A percentile compares a stretch with the other conserved stretches of the same genome.
phyloP scores from a whole-genome alignment of 345 rosid genomes.

The Camelina neglecta region DNA sequence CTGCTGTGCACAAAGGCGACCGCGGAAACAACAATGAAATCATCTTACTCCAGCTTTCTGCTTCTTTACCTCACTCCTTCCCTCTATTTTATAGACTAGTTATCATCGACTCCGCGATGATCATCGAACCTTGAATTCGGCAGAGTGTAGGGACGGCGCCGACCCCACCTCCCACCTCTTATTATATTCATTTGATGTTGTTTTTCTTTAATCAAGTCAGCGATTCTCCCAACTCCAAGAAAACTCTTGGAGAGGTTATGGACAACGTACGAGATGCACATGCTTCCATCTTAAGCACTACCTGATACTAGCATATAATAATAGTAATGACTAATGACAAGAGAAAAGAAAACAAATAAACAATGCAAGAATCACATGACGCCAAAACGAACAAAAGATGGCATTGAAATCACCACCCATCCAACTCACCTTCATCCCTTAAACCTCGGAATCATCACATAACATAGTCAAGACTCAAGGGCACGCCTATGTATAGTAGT shows the following conservation, averaged over 20 bases:
- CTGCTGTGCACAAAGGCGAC: constrained; percentile 54
- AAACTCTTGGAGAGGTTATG: constrained; percentile 25
- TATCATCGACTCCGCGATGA: constrained; percentile 10
- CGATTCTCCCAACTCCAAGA: constrained; percentile 39
- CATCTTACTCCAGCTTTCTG: constrained; percentile 49
- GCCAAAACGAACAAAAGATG: constrained; percentile 21
- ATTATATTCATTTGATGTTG: constrained; percentile 23
- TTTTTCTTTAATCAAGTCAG: constrained; percentile 38
- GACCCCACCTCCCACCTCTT: constrained; percentile 50
- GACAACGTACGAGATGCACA: constrained; percentile 45
- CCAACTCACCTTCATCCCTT: constrained; percentile 28
- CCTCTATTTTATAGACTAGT: constrained; percentile 32
- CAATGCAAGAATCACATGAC: constrained; percentile 34
- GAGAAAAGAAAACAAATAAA: neutral
- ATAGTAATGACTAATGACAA: constrained; percentile 2
- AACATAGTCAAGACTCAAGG: constrained; percentile 23
- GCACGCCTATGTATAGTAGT: neutral
- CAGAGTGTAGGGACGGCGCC: constrained; percentile 68
- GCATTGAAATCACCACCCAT: constrained; percentile 28
- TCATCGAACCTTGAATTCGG: constrained; percentile 34
- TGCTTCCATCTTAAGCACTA: constrained; percentile 39
- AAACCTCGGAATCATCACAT: constrained; percentile 37
- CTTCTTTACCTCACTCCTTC: constrained; percentile 9
- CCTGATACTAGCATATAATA: constrained; percentile 35
- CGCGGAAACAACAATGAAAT: constrained; percentile 51